These are phyloP conservation scores for Diaporthe destruens DNA, from an alignment of 2,329 filamentous ascomycete species.

Conservation along the genomic window DNA sequence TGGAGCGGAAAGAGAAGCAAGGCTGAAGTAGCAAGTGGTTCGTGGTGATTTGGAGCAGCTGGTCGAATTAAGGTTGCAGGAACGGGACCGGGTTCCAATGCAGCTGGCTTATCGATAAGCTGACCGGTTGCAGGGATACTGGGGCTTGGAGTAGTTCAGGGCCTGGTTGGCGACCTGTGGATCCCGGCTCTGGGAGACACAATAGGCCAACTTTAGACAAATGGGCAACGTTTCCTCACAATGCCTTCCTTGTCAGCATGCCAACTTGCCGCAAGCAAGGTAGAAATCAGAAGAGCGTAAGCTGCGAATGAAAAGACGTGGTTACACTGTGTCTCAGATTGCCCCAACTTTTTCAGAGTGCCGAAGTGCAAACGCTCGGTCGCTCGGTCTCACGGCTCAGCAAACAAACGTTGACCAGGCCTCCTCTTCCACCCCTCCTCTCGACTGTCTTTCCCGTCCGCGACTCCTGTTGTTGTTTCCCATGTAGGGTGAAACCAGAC, in stretches of 20 bases:
- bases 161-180: background rate
- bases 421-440: background rate
- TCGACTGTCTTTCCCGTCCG: background rate
- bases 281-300: background rate
- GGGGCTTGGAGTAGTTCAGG: background rate
- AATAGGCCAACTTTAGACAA: no score
- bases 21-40: background rate
- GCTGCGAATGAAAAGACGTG: background rate
- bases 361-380: background rate
- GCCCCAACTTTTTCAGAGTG: slow-evolving; percentile 5
- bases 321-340: slow-evolving; percentile 14
- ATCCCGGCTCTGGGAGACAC: slow-evolving; percentile 3
- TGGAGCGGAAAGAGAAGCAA: background rate
- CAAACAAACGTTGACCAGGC: background rate
- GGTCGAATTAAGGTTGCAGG: slow-evolving; percentile 27
- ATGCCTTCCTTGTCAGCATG: slow-evolving; percentile 11
- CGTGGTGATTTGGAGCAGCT: slow-evolving; percentile 2
- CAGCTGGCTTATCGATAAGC: slow-evolving; percentile 21
- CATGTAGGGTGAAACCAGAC: background rate
- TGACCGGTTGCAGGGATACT: background rate
- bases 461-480: background rate
- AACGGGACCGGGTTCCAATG: slow-evolving; percentile 4
- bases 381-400: background rate
- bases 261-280: background rate
- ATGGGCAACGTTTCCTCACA: slow-evolving; percentile 1